Percentiles rank a stretch among this genome's conserved stretches.
Conservation (phyloP, 2,329 filamentous ascomycete species). For the Pseudocercospora macadamiae region DNA sequence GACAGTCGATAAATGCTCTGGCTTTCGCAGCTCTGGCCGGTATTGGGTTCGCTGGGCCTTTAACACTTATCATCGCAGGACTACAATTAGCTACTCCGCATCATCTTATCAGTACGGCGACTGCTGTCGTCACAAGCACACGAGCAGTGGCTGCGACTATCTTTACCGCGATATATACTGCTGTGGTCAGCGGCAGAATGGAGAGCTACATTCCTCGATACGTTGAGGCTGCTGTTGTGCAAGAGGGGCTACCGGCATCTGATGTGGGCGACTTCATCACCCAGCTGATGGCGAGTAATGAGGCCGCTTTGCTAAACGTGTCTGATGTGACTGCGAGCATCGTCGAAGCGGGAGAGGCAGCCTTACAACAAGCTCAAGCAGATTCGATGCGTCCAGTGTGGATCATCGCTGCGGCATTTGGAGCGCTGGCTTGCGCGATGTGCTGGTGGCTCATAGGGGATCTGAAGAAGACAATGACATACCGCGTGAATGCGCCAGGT, state of each 20-base stretch:
- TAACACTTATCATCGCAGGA: slow-evolving; percentile 24
- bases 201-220: slow-evolving; percentile 41
- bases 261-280: slow-evolving; percentile 40
- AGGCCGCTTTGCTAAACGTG: slow-evolving; percentile 9
- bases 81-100: slow-evolving; percentile 26
- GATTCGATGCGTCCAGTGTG: slow-evolving; percentile 48
- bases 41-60: slow-evolving; percentile 27
- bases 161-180: slow-evolving; percentile 46
- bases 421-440: slow-evolving; percentile 17
- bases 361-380: slow-evolving; percentile 42
- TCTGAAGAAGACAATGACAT: slow-evolving; percentile 20
- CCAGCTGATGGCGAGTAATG: slow-evolving; percentile 35
- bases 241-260: slow-evolving; percentile 42
- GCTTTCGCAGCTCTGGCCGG: slow-evolving; percentile 21
- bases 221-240: slow-evolving; percentile 40
- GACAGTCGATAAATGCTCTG: slow-evolving; percentile 20
- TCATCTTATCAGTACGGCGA: slow-evolving; percentile 26
- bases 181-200: slow-evolving; percentile 45
- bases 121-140: slow-evolving; percentile 17
- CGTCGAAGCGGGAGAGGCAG: slow-evolving; percentile 9
- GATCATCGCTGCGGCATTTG: slow-evolving; percentile 27
- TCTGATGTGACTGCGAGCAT: not conserved
- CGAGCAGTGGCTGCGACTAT: slow-evolving; percentile 39
- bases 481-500: slow-evolving; percentile 18
- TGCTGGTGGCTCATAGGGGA: slow-evolving; percentile 20